A percentile compares a stretch with the other conserved stretches of the same genome.
Conservation (phyloP, 2,329 filamentous ascomycete genomes). For the Biscogniauxia sp. region DNA sequence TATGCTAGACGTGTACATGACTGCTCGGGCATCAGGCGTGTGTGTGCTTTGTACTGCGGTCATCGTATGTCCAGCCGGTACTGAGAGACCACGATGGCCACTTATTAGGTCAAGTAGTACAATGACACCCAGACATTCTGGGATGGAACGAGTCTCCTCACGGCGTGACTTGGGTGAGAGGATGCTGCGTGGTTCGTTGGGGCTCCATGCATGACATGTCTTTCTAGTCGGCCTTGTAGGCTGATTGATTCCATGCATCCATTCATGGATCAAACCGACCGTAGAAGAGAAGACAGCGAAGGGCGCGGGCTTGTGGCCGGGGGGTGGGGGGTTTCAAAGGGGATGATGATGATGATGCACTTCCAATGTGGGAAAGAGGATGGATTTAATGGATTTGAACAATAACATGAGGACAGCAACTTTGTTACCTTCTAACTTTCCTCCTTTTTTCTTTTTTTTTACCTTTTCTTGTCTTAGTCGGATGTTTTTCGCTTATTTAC, state of each 20-base stretch:
- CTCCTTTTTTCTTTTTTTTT: no score
- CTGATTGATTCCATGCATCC: neutral
- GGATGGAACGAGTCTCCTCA: neutral
- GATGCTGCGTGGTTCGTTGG: slow-evolving; percentile 14
- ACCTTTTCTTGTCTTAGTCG: neutral
- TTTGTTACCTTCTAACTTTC: no score
- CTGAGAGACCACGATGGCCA: slow-evolving; percentile 6
- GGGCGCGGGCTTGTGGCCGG: no score
- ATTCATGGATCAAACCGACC: neutral
- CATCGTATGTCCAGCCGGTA: slow-evolving; percentile 16
- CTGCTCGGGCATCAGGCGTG: neutral
- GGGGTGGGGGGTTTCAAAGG: no score
- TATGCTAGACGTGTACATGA: neutral
- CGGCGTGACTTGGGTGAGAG: neutral
- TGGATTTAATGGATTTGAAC: no score
- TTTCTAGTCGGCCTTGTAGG: neutral
- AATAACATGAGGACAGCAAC: no score
- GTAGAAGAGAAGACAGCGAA: neutral
- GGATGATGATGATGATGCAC: no score
- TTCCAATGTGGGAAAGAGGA: neutral
- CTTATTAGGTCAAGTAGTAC: slow-evolving; percentile 15
- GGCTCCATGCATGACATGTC: neutral
- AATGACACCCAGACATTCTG: slow-evolving; percentile 8
- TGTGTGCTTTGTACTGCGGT: neutral
- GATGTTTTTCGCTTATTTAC: no score